A percentile compares a stretch with the other conserved stretches of the same genome.
phyloP scores from a whole-genome alignment of 2,329 filamentous ascomycete genomes.

The Colletotrichum musicola region DNA sequence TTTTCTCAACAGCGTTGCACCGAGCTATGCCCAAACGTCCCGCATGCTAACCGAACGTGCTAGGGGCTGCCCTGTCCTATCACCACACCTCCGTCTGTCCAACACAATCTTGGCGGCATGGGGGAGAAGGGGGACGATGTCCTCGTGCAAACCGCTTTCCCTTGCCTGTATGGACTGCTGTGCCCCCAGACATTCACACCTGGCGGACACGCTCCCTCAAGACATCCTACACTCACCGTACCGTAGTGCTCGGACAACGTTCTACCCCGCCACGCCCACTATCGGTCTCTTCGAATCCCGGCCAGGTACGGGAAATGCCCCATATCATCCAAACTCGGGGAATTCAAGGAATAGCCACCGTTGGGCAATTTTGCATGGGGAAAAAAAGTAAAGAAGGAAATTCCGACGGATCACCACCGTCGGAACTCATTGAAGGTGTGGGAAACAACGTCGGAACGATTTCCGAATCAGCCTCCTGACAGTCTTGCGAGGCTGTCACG shows the following conservation, averaged over 20 bases:
- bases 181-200: too few relatives aligned
- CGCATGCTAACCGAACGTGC: conserved; percentile 19
- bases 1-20: conserved; percentile 32
- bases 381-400: too few relatives aligned
- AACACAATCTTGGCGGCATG: conserved; percentile 14
- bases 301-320: not conserved
- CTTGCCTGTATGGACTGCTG: too few relatives aligned
- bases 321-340: not conserved
- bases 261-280: not conserved
- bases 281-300: not conserved
- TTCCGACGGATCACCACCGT: too few relatives aligned
- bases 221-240: too few relatives aligned
- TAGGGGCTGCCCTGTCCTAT: conserved; percentile 18
- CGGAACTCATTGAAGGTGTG: not conserved
- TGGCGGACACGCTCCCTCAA: too few relatives aligned
- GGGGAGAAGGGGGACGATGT: not conserved
- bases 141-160: not conserved
- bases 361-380: not conserved
- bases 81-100: conserved; percentile 2
- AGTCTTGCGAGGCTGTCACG: not conserved
- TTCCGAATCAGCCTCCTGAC: not conserved
- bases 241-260: not conserved
- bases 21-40: conserved; percentile 23
- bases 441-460: not conserved
- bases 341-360: not conserved